Evolutionary conservation across 176 grass and related monocot genomes (phyloP).

Genomic region (Phyllostachys edulis): DNA sequence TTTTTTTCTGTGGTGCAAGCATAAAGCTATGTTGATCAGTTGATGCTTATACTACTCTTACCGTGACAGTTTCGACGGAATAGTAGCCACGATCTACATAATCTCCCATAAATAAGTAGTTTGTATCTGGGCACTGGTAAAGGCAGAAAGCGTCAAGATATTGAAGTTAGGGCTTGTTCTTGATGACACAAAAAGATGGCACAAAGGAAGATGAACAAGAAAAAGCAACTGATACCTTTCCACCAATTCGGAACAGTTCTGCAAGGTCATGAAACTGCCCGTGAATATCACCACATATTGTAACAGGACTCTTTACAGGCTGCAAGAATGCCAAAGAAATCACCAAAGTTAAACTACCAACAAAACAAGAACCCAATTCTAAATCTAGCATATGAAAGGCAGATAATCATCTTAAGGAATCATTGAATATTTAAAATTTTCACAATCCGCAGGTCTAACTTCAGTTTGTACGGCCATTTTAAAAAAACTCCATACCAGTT

Average conservation of each 20-base stretch:
- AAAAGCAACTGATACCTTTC: conserved; percentile 56
- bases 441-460: not conserved
- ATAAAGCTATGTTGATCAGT: not conserved
- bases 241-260: conserved; percentile 94
- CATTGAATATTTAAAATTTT: not conserved
- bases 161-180: not conserved
- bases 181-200: not conserved
- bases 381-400: not conserved
- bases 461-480: not conserved
- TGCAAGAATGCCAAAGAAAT: conserved; percentile 42
- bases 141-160: conserved; percentile 22
- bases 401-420: not conserved
- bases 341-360: conserved; percentile 3
- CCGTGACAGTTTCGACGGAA: conserved; percentile 97
- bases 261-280: conserved; percentile 99
- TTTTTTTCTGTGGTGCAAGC: not conserved
- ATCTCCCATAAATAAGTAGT: conserved; percentile 99
- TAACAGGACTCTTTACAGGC: conserved; percentile 97
- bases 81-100: conserved; percentile 98
- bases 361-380: conserved; percentile 10
- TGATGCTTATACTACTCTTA: conserved; percentile 39
- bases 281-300: conserved; percentile 98
- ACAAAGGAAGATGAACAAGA: conserved; percentile 2
- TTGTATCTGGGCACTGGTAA: conserved; percentile 93
- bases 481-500: not conserved